Percentiles rank a stretch among this genome's conserved stretches.
Evolutionary conservation across 2,329 filamentous ascomycete genomes (phyloP).

Genomic region (Fusarium gaditjirri): DNA sequence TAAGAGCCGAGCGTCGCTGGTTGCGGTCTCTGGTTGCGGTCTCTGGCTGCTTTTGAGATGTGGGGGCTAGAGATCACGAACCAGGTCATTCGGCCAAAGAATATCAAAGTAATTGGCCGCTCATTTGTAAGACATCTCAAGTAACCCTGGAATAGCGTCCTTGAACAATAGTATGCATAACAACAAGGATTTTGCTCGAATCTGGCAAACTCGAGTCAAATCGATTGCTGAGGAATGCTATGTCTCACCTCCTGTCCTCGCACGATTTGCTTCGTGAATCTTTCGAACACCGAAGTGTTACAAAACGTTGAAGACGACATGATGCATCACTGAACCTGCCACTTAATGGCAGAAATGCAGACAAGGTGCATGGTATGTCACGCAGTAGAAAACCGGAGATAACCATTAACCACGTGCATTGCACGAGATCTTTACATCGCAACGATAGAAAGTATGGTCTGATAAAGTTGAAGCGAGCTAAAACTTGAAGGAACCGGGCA

Average conservation of each 20-base stretch:
- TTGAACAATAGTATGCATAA: neutral
- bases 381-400: conserved; percentile 8
- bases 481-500: conserved; percentile 1
- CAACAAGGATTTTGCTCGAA: neutral
- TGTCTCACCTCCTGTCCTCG: conserved; percentile 1
- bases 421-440: neutral
- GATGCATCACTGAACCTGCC: neutral
- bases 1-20: conserved; percentile 22
- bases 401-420: conserved; percentile 14
- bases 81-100: conserved; percentile 6
- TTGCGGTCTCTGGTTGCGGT: neutral
- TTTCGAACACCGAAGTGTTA: neutral
- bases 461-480: neutral
- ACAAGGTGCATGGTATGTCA: conserved; percentile 25
- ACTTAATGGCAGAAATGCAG: neutral
- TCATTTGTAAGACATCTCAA: neutral
- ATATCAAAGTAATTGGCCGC: neutral
- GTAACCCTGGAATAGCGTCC: conserved; percentile 1
- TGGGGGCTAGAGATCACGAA: conserved; percentile 11
- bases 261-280: neutral
- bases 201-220: neutral
- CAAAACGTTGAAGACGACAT: neutral
- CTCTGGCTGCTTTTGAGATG: neutral
- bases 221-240: neutral
- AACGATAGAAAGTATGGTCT: neutral